Conservation (phyloP, 1,284 basidiomycete species). For the Coniferiporia sulphurascens region DNA sequence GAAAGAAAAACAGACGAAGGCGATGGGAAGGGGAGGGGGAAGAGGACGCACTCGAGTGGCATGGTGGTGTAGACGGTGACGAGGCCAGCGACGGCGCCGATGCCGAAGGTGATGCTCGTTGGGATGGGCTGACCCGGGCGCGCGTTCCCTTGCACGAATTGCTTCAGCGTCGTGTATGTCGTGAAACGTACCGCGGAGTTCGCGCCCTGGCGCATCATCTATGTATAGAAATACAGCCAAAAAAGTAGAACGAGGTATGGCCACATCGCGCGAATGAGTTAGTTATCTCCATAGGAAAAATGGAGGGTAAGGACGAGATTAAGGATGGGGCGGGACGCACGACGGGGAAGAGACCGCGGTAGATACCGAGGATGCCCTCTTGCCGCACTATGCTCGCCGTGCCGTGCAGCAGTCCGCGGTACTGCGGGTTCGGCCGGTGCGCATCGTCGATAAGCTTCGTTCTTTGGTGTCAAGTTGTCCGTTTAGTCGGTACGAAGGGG, state of each 20-base stretch:
- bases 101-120: constrained; percentile 86
- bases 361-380: constrained; percentile 82
- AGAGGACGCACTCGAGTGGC: constrained; percentile 77
- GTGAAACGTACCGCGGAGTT: constrained; percentile 98
- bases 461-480: constrained; percentile 36
- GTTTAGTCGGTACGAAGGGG: background rate
- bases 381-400: constrained; percentile 77
- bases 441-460: constrained; percentile 98
- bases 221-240: constrained; percentile 10
- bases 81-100: constrained; percentile 89
- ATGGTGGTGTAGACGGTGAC: constrained; percentile 95
- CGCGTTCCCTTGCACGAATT: constrained; percentile 82
- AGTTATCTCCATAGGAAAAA: background rate
- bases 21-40: constrained; percentile 3
- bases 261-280: background rate
- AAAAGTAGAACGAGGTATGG: background rate
- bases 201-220: constrained; percentile 97
- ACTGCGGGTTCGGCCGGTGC: constrained; percentile 79
- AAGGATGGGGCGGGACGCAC: constrained; percentile 41
- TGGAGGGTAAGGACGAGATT: background rate
- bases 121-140: constrained; percentile 85
- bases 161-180: constrained; percentile 90
- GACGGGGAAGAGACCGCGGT: constrained; percentile 91
- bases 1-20: background rate
- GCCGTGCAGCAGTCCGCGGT: constrained; percentile 86